Conservation (phyloP, 1,284 basidiomycete species). For the Agroathelia rolfsii region DNA sequence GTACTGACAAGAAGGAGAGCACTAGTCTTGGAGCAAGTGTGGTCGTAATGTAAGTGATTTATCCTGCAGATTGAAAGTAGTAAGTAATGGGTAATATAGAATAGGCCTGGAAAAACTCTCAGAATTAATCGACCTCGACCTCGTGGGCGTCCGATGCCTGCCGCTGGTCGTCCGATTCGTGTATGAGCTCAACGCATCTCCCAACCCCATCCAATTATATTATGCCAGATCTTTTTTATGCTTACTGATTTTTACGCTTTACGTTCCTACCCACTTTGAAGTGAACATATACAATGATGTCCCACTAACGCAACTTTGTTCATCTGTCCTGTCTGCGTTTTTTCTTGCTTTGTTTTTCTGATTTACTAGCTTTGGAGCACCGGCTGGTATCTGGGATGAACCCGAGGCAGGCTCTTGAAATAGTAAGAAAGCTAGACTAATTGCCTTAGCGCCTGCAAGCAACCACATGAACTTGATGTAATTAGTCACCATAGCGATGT, state of each 20-base stretch:
- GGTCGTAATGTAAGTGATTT: constrained; percentile 42
- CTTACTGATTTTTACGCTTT: too few relatives aligned
- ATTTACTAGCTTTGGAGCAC: constrained; percentile 43
- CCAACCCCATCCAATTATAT: too few relatives aligned
- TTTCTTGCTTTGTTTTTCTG: too few relatives aligned
- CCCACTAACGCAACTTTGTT: too few relatives aligned
- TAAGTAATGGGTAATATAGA: too few relatives aligned
- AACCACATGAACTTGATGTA: too few relatives aligned
- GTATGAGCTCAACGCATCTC: too few relatives aligned
- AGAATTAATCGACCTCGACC: constrained; percentile 52
- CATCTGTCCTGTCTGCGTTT: too few relatives aligned
- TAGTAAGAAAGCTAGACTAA: constrained; percentile 39
- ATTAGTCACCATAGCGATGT: constrained; percentile 46
- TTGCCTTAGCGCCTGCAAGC: too few relatives aligned
- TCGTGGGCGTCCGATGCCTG: constrained; percentile 19
- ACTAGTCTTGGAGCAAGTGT: constrained; percentile 27
- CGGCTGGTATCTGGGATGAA: constrained; percentile 31
- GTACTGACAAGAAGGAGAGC: constrained; percentile 47
- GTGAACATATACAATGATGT: too few relatives aligned
- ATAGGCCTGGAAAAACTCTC: constrained; percentile 53
- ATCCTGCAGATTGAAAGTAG: constrained; percentile 3
- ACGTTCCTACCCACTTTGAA: too few relatives aligned
- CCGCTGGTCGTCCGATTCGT: constrained; percentile 15
- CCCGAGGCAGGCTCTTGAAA: constrained; percentile 44
- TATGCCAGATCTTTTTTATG: too few relatives aligned